Conservation (phyloP, 1,284 basidiomycete species). For the Marasmius oreades region DNA sequence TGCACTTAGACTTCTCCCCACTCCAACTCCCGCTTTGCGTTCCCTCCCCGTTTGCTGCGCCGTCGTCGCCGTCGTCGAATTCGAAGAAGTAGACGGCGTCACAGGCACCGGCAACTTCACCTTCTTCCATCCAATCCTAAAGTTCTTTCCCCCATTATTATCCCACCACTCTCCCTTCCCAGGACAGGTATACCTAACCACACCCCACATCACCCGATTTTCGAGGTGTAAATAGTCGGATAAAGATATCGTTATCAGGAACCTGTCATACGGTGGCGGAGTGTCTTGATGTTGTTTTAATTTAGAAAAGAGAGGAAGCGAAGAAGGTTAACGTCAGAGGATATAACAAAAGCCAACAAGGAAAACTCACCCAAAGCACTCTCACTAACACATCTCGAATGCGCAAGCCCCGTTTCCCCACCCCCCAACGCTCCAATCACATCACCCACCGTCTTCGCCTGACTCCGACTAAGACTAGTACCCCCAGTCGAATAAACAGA, state of each 20-base stretch:
- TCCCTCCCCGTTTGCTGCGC: not conserved
- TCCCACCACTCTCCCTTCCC: slow-evolving; percentile 76
- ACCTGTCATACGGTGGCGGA: slow-evolving; percentile 47
- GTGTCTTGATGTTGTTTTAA: no score
- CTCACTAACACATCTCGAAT: not conserved
- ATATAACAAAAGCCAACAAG: not conserved
- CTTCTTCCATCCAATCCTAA: slow-evolving; percentile 46
- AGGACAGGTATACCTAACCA: slow-evolving; percentile 12
- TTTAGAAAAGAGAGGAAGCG: no score
- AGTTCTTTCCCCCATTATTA: slow-evolving; percentile 82
- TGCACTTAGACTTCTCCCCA: not conserved
- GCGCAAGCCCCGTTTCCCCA: no score
- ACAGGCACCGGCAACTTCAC: not conserved
- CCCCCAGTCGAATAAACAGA: slow-evolving; percentile 20
- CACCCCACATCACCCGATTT: slow-evolving; percentile 45
- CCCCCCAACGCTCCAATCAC: not conserved
- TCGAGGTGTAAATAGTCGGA: slow-evolving; percentile 59
- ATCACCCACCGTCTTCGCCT: not conserved
- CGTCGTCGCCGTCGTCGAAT: not conserved
- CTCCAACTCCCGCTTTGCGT: not conserved
- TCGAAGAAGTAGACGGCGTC: not conserved
- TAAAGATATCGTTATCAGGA: slow-evolving; percentile 63
- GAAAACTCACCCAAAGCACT: not conserved
- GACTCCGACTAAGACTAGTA: slow-evolving; percentile 13
- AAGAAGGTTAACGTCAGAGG: no score